Conservation (phyloP, 2,329 filamentous ascomycete genomes). For the Calonectria hongkongensis region DNA sequence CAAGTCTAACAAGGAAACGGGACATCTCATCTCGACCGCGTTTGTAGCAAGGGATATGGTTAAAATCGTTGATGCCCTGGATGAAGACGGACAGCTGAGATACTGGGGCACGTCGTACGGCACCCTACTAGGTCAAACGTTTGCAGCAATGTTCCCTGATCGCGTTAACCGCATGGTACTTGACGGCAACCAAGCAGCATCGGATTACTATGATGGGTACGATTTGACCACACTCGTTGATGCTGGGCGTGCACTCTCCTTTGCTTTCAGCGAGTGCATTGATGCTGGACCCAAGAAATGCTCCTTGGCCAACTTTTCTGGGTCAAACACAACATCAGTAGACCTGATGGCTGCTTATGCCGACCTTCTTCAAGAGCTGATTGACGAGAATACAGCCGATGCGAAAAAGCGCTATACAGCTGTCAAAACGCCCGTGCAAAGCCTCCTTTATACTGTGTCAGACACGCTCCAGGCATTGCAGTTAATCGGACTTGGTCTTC, state of each 20-base stretch:
- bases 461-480: neutral
- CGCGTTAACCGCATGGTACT: slow-evolving; percentile 17
- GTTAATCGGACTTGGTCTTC: neutral
- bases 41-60: slow-evolving; percentile 18
- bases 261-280: slow-evolving; percentile 1
- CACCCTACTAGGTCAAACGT: slow-evolving; percentile 9
- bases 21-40: neutral
- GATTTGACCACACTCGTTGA: neutral
- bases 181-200: neutral
- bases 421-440: neutral
- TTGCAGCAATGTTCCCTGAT: slow-evolving; percentile 21
- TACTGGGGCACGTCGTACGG: slow-evolving; percentile 24
- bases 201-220: slow-evolving; percentile 1
- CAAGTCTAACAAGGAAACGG: neutral
- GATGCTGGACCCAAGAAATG: neutral
- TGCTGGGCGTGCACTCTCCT: neutral
- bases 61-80: neutral
- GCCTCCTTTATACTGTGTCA: neutral
- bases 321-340: neutral
- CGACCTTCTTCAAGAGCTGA: neutral
- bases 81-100: neutral
- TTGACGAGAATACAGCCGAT: neutral
- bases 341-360: neutral
- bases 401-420: neutral
- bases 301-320: neutral